Evolutionary conservation across 2,329 filamentous ascomycete genomes (phyloP).

Genomic region (Aciculosporium take): DNA sequence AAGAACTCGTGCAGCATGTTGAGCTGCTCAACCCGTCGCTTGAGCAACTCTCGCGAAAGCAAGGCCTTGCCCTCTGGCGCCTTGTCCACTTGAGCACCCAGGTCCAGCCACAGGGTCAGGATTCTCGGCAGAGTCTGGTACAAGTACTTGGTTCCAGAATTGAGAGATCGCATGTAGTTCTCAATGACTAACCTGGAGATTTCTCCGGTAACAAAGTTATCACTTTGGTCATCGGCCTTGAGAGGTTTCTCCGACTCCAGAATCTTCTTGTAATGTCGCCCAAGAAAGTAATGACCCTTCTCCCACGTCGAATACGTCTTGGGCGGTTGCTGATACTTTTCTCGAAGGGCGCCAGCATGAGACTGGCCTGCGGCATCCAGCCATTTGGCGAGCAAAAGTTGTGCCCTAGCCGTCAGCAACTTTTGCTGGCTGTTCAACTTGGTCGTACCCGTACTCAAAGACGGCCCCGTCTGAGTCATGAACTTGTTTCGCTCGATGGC

Average conservation of each 20-base stretch:
- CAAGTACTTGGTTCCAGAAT: slow-evolving; percentile 85
- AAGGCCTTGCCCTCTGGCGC: slow-evolving; percentile 40
- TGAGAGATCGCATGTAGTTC: slow-evolving; percentile 78
- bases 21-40: slow-evolving; percentile 49
- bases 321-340: slow-evolving; percentile 73
- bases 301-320: slow-evolving; percentile 65
- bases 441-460: slow-evolving; percentile 19
- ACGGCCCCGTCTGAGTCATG: slow-evolving; percentile 31
- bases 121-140: slow-evolving; percentile 89
- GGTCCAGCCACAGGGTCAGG: slow-evolving; percentile 85
- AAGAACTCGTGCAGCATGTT: slow-evolving; percentile 58
- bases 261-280: slow-evolving; percentile 93
- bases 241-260: slow-evolving; percentile 76
- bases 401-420: slow-evolving; percentile 58
- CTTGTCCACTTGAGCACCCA: slow-evolving; percentile 62
- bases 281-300: slow-evolving; percentile 93
- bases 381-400: slow-evolving; percentile 90
- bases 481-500: slow-evolving; percentile 76
- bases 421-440: slow-evolving; percentile 36
- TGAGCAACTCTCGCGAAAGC: slow-evolving; percentile 36
- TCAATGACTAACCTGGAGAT: slow-evolving; percentile 80
- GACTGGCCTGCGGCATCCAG: slow-evolving; percentile 90
- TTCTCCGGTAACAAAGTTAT: slow-evolving; percentile 66
- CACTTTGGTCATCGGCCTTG: slow-evolving; percentile 60
- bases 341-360: slow-evolving; percentile 62